Evolutionary conservation across 768 basidiomycete genomes (phyloP).

Genomic region (Leccinum truebloodii): DNA sequence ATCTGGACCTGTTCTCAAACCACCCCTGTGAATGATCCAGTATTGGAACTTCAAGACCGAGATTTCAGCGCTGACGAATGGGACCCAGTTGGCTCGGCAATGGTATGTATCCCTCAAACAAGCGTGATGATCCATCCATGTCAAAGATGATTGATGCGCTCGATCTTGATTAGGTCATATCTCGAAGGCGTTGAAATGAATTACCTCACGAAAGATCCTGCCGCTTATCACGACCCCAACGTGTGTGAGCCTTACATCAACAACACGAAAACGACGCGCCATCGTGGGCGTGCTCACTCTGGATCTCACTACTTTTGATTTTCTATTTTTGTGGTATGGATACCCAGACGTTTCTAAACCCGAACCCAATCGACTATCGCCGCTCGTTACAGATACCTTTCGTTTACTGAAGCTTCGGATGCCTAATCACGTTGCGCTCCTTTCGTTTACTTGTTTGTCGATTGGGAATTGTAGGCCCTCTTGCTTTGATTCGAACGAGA

Average conservation of each 20-base stretch:
- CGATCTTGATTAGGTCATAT: constrained; percentile 57
- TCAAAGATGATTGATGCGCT: neutral
- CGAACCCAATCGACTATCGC: neutral
- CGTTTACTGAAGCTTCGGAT: neutral
- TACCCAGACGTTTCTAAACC: neutral
- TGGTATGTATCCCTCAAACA: neutral
- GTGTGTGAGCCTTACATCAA: constrained; percentile 61
- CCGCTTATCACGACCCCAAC: constrained; percentile 50
- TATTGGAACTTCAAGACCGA: neutral
- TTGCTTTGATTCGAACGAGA: too few relatives aligned
- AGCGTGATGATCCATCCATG: neutral
- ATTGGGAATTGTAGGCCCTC: neutral
- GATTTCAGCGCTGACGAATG: neutral
- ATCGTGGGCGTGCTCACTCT: neutral
- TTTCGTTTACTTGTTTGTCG: neutral
- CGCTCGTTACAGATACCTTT: neutral
- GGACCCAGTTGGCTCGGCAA: neutral
- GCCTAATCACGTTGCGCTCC: neutral
- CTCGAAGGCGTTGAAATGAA: constrained; percentile 57
- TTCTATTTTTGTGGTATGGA: neutral
- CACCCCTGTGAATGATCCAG: neutral
- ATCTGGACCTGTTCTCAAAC: neutral
- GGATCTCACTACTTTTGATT: neutral
- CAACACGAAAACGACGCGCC: constrained; percentile 5
- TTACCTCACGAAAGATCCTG: constrained; percentile 65